Evolutionary conservation across 257 asterid genomes (phyloP), one percentile per base, ranked within the genome.

Genomic region (Lavandula angustifolia): DNA sequence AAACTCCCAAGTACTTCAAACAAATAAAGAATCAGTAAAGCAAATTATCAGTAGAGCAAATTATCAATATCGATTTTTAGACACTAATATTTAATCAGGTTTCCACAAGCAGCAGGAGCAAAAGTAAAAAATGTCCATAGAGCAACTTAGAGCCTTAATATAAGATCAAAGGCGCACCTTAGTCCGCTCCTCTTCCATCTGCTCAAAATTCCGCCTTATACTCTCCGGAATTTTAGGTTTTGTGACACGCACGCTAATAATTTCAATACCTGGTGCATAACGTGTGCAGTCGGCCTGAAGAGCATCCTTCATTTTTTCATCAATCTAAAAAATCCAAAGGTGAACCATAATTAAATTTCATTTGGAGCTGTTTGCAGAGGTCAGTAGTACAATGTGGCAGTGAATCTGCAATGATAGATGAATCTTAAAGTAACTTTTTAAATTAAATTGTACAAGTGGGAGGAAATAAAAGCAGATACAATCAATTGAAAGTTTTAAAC

Each of bases 171-270:
- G 51, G 38, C 69, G 38, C 68, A 90, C 99, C 95, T 94, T 94
- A 66, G 99, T 94, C 44, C 99, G 94, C 83, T 94, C 97, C 76
- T 90, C 95, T 80, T 94, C 99, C 99, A 90, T 94, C 75, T 86
- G 87, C 77, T 78, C 87, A 69, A 94, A 94, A 71, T 90, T 94
- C 65, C 87, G 79, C 67, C 95, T 80, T 79, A 94, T 90, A 41
- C 89, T 87, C 1, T 87, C 89, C 44, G 99, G 99, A 70, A 94
- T 94, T 31, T 73, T 64, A 62, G 99, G 99, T 66, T 94, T 94
- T 37, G 97, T 90, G 71, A 94, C 95, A 68, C 99, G 99, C 54
- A 94, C 97, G 48, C 95, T 90, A 49, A 94, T 72, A 72, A 94
- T 87, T 80, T 94, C 97, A 73, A 94, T 94, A 58, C 99, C 99